Percentiles rank a stretch among this genome's conserved stretches.
Conservation (phyloP, 208 protist genomes). For the Trypanosoma grayi region DNA sequence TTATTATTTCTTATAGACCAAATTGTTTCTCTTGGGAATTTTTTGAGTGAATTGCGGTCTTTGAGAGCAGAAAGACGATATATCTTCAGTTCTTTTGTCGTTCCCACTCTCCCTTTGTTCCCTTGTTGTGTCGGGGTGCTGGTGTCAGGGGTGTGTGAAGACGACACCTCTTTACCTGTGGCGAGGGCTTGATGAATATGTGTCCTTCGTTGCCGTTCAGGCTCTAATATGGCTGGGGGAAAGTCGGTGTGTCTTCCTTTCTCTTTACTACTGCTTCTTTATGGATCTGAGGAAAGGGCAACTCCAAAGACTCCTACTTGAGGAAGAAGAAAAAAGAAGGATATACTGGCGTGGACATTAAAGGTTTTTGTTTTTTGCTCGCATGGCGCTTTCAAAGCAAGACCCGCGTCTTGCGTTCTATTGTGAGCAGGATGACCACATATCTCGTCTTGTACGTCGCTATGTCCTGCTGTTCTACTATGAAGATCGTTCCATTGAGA, state of each 20-base stretch:
- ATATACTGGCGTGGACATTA: no score
- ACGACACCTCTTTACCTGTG: neutral
- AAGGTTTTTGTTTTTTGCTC: neutral
- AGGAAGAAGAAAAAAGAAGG: neutral
- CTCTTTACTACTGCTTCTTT: slow-evolving; percentile 6
- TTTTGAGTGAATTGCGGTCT: no score
- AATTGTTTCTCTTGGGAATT: no score
- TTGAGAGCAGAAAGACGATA: no score
- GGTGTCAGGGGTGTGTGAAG: no score
- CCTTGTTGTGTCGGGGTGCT: no score
- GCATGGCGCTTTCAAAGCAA: slow-evolving; percentile 68
- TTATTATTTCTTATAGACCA: no score
- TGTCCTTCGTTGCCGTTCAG: neutral
- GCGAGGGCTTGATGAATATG: neutral
- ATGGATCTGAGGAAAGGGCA: neutral
- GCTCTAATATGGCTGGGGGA: no score
- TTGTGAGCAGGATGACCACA: slow-evolving; percentile 66
- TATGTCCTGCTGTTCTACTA: slow-evolving; percentile 76
- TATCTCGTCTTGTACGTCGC: slow-evolving; percentile 41
- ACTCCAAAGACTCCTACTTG: no score
- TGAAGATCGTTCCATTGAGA: slow-evolving; percentile 71
- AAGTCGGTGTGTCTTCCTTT: no score
- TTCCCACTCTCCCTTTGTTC: no score
- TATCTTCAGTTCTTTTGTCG: no score
- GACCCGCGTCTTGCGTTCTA: slow-evolving; percentile 79